Evolutionary conservation across 169 alveolate genomes (phyloP), one percentile per base, ranked within the genome.

Genomic region (Plasmodium malariae): DNA sequence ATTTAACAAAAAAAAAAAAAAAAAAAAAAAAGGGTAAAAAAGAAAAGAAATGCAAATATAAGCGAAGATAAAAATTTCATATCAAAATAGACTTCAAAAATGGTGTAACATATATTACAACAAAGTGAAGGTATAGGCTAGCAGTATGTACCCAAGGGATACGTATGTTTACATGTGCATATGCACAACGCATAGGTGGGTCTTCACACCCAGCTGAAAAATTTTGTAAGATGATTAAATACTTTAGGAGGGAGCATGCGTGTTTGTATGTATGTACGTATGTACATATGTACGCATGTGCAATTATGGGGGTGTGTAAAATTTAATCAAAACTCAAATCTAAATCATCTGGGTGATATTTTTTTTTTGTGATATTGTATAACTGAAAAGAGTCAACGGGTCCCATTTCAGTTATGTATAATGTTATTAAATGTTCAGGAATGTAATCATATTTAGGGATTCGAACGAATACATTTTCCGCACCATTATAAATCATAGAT

Each of bases 401-500:
- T 2, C 90, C 90, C 34, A 65, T 49, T 65, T 80, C 90, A 7
- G 90, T 80, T 37, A 80, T 80, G 48, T 80, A 80, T 40, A 80
- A 48, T 48, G 78, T 43, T 32, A 80, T 80, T 37, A 45, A 49
- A 26, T 80, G 26, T 30, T 80, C 83, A 65, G 90, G 90, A 60
- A 80, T 80, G 34, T 59, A 80, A 80, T 80, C 90, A 80, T 80
- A 80, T 57, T 80, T 80, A 9, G 90, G 80, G 14, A 80, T 80
- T 28, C 90, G 69, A 7, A 80, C 80, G 36, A 49, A 54, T 14
- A 80, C 34, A 80, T 80, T 80, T 65, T 80, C 83, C 14, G 71
- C 37, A 40, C 67, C 71, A 45, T 80, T 54, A 71, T 80, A 80
- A 30, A 59, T 59, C 78, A 80, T 65, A 4, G 90, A 54, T 26